Evolutionary conservation across 768 basidiomycete species (phyloP), one percentile per base, ranked within the genome.

Genomic region (Suillus sp.): DNA sequence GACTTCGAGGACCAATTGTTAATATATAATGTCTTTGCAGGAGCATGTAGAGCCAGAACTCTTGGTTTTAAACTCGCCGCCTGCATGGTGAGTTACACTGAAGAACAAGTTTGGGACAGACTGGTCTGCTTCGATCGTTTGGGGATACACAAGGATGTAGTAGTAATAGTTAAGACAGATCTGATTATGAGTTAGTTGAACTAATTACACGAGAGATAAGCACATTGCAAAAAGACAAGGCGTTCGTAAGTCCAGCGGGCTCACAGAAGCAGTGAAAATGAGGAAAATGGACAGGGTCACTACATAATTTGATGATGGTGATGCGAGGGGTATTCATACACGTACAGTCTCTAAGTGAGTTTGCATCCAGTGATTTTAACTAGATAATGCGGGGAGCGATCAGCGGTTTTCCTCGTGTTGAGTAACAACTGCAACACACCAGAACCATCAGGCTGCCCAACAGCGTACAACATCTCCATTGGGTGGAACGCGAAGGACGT

Each of bases 401-500:
- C 64, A 65, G 55, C 62, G 22, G 53, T 10, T 42, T 16, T 34
- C n/a, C 20, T 38, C 34, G 27, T 38, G 18, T 59, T 34, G 53
- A 35, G 22, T 35, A 60, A 51, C 35, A 62, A 27, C 5, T 13
- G 61, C 60, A 25, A 66, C 81, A 64, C 69, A 86, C 85, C 80
- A 64, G 78, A 70, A 1, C 92, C 92, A 72, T 94, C 92, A 57
- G 88, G 83, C 50, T 84, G 84, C 10, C 92, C 92, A 18, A 88
- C 72, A 20, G 86, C 90, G 68, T 86, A 91, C 66, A 95, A 73
- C 93, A 95, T 94, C 74, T 95, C 91, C 65, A 86, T 81, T 14
- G 93, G 93, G 72, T 95, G 93, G 82, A 95, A 95, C 2, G 83
- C 80, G 57, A 94, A 77, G 35, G 89, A 87, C 50, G 85, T 87